Evolutionary conservation across 768 basidiomycete species (phyloP), one percentile per base, ranked within the genome.

Genomic region (Clitopilus passeckerianus): DNA sequence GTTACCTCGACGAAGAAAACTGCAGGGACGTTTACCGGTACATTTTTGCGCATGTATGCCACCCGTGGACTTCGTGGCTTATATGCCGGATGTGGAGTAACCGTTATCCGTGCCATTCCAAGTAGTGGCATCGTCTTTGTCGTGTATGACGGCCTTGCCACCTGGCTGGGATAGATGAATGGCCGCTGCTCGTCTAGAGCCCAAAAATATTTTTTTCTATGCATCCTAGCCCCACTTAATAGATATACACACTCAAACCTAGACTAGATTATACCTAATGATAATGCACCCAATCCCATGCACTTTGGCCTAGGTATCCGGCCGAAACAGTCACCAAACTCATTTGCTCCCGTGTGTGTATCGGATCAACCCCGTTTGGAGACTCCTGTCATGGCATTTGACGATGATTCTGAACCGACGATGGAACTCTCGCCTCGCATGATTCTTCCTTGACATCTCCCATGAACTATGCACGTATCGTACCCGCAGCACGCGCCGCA

Each of bases 21-120:
- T 23, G 20, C 56, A 52, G 6, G 34, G 59, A 66, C 84, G 68
- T 76, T 89, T 78, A 69, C 72, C 73, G 66, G 79, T 34, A 90
- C 86, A 55, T 86, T 84, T 34, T 79, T 69, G 66, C 84, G 85
- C 64, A 85, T 97, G 79, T 96, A 89, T 69, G 71, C 69, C 43
- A 82, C 81, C 18, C 84, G 90, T 70, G 96, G 96, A 1, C 63
- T 97, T 6, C 80, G 79, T 52, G 96, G 95, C 1, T 71, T 97
- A 65, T 98, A 98, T 73, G 90, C 92, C 23, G 96, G 96, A 0
- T 94, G 91, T 68, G 95, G 94, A 10, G 86, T 98, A 69, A 98
- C 95, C 0, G 87, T 93, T 16, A 83, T 86, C 44, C 78, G 94
- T 59, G 86, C 89, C 6, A 86, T 95, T 57, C 94, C 94, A 8